These are phyloP conservation scores for Debaryomycetaceae sp. DNA, from an alignment of 1,139 yeast species.

Conservation along the genomic window DNA sequence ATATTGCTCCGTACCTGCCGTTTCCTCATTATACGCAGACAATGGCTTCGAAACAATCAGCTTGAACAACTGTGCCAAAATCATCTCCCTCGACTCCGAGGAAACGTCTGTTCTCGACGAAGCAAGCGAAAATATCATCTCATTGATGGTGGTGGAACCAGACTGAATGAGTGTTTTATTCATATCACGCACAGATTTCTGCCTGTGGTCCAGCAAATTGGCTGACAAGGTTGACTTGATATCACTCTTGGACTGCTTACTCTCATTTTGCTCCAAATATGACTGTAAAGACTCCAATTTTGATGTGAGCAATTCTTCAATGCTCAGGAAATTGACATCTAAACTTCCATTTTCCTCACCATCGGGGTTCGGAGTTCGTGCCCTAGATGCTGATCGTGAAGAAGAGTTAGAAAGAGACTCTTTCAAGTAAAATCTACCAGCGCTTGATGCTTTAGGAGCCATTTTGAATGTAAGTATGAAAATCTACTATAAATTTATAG, in stretches of 20 bases:
- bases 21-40: constrained; percentile 35
- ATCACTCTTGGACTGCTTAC: constrained; percentile 9
- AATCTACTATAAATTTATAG: neutral
- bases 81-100: constrained; percentile 46
- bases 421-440: constrained; percentile 12
- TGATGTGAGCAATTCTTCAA: constrained; percentile 40
- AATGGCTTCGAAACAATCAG: constrained; percentile 45
- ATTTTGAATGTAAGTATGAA: neutral
- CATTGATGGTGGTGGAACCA: constrained; percentile 37
- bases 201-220: constrained; percentile 22
- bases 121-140: constrained; percentile 37
- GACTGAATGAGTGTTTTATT: constrained; percentile 37
- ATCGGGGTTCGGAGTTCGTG: constrained; percentile 44
- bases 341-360: constrained; percentile 42
- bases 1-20: constrained; percentile 27
- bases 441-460: constrained; percentile 1
- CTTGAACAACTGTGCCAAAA: constrained; percentile 50
- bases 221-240: constrained; percentile 8
- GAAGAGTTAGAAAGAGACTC: constrained; percentile 21
- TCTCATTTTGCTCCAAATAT: constrained; percentile 13
- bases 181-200: constrained; percentile 28
- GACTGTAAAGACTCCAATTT: constrained; percentile 34
- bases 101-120: constrained; percentile 45
- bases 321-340: constrained; percentile 37
- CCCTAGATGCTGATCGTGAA: constrained; percentile 36